Evolutionary conservation across 352 stramenopile species (phyloP), one percentile per base, ranked within the genome.

Genomic region (Phytophthora ohioensis): DNA sequence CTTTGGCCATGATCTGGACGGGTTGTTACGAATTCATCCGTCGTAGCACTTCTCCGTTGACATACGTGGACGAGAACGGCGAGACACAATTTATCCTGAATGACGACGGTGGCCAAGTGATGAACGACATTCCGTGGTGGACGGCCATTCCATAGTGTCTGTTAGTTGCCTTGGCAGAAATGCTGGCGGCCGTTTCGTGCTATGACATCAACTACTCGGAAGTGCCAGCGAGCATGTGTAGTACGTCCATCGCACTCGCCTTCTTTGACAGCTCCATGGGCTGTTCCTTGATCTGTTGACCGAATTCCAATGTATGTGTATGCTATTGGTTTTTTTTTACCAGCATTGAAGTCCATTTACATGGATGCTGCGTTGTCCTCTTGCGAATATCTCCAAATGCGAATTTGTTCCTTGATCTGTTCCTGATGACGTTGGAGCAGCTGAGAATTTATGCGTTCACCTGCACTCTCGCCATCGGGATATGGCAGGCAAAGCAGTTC

Each of bases 231-330:
- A 71, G 34, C 47, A 79, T 84, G 70, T 60, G 71, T 34, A 66
- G 58, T 30, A 78, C 73, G 36, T 81, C 73, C n/a, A 75, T 81
- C 31, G 76, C 76, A 17, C 69, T 84, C 27, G 64, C 67, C 6
- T 75, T 79, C 43, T 81, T 84, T 57, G 67, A 75, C 15, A 70
- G 67, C 27, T 84, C 77, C 34, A 91, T 88, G 83, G 81, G 81
- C n/a, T n/a, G n/a, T n/a, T n/a, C n/a, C n/a, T n/a, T n/a, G n/a
- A n/a, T n/a, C n/a, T n/a, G n/a, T n/a, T n/a, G 21, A 27, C 21
- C 21, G 21, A 27, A 27, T 27, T 27, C 21, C 21, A 27, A 27
- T 27, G 21, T 27, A 39, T 39, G 45, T 27, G 45, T 52, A 21
- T 52, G 45, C 32, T 52, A 52, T 52, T 52, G 45, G 21, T 27